These are phyloP conservation scores for Rubia balearica DNA, from an alignment of 305 asterid species.

Conservation along the genomic window DNA sequence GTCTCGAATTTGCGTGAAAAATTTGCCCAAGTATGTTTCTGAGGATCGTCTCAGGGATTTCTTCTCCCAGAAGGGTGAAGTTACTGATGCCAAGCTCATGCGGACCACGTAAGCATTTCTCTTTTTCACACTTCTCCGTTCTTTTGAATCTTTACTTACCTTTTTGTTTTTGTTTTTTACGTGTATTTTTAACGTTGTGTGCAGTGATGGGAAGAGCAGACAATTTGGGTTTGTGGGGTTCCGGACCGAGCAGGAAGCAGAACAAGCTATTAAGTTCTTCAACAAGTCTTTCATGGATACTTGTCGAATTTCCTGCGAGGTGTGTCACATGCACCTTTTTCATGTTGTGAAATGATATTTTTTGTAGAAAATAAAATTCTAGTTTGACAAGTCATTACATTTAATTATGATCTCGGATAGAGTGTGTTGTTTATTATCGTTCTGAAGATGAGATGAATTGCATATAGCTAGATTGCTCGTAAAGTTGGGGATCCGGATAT, in stretches of 20 bases:
- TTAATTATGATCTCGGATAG: not conserved
- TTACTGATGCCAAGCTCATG: slow-evolving; percentile 90
- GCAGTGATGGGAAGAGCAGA: slow-evolving; percentile 91
- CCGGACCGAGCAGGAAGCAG: slow-evolving; percentile 75
- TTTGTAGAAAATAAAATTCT: too few species aligned
- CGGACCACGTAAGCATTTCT: slow-evolving; percentile 56
- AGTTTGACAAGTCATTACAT: too few species aligned
- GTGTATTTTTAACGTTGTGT: slow-evolving; percentile 3
- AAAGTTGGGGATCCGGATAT: slow-evolving; percentile 80
- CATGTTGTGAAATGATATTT: not conserved
- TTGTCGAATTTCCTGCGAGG: slow-evolving; percentile 78
- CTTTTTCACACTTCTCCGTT: not conserved
- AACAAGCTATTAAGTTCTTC: slow-evolving; percentile 66
- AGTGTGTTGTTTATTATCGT: not conserved
- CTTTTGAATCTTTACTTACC: not conserved
- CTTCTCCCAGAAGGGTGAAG: slow-evolving; percentile 92
- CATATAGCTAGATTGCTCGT: slow-evolving; percentile 65
- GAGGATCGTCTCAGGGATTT: slow-evolving; percentile 82
- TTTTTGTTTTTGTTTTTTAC: slow-evolving; percentile 1
- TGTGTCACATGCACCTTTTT: slow-evolving; percentile 13
- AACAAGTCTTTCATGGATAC: slow-evolving; percentile 69
- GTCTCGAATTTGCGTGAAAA: slow-evolving; percentile 88
- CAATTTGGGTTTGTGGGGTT: slow-evolving; percentile 88
- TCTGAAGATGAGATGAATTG: slow-evolving; percentile 19
- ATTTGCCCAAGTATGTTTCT: slow-evolving; percentile 65